These are phyloP conservation scores for Kazachstania africana DNA, from an alignment of 805 yeast genomes.

Conservation along the genomic window DNA sequence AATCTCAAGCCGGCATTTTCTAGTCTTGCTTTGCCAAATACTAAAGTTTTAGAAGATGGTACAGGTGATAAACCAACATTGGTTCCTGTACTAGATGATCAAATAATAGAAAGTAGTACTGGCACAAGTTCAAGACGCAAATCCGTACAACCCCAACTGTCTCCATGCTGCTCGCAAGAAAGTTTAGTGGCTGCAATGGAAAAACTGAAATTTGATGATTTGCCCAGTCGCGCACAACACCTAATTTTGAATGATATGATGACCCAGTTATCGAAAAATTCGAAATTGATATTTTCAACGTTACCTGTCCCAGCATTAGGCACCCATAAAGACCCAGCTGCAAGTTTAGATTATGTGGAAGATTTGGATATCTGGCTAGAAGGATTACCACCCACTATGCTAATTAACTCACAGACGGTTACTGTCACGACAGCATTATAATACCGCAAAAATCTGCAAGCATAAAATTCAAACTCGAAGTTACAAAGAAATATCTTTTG, in stretches of 20 bases:
- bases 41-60: constrained; percentile 56
- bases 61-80: constrained; percentile 58
- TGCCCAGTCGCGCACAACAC: constrained; percentile 91
- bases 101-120: background rate
- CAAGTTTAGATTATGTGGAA: constrained; percentile 62
- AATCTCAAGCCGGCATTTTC: constrained; percentile 47
- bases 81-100: constrained; percentile 34
- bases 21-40: constrained; percentile 59
- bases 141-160: constrained; percentile 16
- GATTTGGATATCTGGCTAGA: constrained; percentile 72
- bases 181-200: constrained; percentile 28
- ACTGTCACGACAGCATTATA: constrained; percentile 90
- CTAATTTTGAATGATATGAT: constrained; percentile 78
- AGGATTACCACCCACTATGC: constrained; percentile 68
- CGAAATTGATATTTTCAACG: constrained; percentile 78
- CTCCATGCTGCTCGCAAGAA: constrained; percentile 24
- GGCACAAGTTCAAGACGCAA: constrained; percentile 3
- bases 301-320: constrained; percentile 82
- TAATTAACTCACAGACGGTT: constrained; percentile 85
- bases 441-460: constrained; percentile 1
- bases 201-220: constrained; percentile 55
- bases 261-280: constrained; percentile 44
- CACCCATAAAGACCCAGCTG: constrained; percentile 58
- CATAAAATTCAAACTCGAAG: no score
- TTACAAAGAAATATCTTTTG: no score